Percentiles rank a stretch among this genome's conserved stretches.
These are phyloP conservation scores for Diversispora epigaea DNA, from an alignment of 192 early-diverging fungal genomes.

Conservation along the genomic window DNA sequence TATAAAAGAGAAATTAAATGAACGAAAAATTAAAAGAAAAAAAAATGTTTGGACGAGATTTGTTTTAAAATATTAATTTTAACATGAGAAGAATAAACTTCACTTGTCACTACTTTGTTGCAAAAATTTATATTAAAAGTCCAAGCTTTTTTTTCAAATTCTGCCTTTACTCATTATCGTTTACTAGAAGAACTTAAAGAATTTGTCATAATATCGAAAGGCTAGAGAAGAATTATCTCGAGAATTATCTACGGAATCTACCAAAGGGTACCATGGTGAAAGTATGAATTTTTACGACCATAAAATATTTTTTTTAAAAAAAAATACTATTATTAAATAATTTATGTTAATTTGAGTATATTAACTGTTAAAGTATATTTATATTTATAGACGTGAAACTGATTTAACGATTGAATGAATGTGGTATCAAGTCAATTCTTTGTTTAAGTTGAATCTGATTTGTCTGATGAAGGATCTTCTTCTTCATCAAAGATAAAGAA, in stretches of 20 bases:
- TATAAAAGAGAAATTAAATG: too few relatives aligned
- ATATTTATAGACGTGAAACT: slow-evolving; percentile 71
- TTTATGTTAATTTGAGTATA: slow-evolving; percentile 31
- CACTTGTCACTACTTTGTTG: too few relatives aligned
- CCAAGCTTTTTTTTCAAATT: too few relatives aligned
- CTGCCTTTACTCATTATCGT: too few relatives aligned
- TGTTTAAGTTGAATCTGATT: slow-evolving; percentile 85
- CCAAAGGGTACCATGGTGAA: not conserved
- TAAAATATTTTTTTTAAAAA: not conserved
- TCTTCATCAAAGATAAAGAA: slow-evolving; percentile 33
- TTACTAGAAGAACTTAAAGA: too few relatives aligned
- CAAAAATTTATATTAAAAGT: too few relatives aligned
- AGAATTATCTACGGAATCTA: not conserved
- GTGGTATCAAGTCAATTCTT: slow-evolving; percentile 81
- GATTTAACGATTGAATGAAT: slow-evolving; percentile 56
- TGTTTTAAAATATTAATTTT: not conserved
- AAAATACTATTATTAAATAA: not conserved
- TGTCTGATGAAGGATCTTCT: slow-evolving; percentile 52
- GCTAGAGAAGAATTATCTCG: too few relatives aligned
- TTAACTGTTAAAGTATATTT: slow-evolving; percentile 11
- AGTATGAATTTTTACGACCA: not conserved
- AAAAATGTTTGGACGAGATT: not conserved
- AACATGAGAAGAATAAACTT: not conserved
- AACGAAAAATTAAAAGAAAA: too few relatives aligned
- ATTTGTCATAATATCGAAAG: too few relatives aligned